Percentiles rank a stretch among this genome's conserved stretches.
Conservation (phyloP, 345 rosid species). For the Gossypium thurberi region DNA sequence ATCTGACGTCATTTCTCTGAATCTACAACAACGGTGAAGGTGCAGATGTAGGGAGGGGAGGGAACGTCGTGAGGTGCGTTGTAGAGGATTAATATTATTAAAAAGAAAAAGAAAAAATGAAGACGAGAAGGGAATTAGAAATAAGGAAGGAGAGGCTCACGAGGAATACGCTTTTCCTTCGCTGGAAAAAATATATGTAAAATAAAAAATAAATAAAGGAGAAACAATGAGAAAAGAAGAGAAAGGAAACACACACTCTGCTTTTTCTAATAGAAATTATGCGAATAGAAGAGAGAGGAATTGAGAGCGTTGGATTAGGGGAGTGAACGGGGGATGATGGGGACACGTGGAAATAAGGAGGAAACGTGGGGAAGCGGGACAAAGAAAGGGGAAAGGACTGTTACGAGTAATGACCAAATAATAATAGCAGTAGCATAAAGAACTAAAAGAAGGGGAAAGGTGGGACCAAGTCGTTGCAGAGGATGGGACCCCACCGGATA, state of each 20-base stretch:
- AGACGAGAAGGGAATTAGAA: background rate
- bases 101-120: too few relatives aligned
- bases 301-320: background rate
- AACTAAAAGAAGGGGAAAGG: background rate
- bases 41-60: background rate
- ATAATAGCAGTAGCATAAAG: background rate
- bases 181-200: slow-evolving; percentile 26
- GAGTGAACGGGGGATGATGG: background rate
- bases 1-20: slow-evolving; percentile 60
- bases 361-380: background rate
- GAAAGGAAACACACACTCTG: background rate
- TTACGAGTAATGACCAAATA: slow-evolving; percentile 10
- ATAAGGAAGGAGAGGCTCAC: slow-evolving; percentile 29
- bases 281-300: background rate
- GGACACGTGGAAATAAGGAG: background rate
- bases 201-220: slow-evolving; percentile 31
- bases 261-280: background rate
- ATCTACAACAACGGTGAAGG: slow-evolving; percentile 1
- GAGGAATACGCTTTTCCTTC: slow-evolving; percentile 47
- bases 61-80: too few relatives aligned
- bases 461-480: background rate
- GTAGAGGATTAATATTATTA: too few relatives aligned
- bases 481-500: background rate
- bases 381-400: background rate
- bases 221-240: background rate